Evolutionary conservation across 768 basidiomycete genomes (phyloP).

Genomic region (Podaxis rugospora): DNA sequence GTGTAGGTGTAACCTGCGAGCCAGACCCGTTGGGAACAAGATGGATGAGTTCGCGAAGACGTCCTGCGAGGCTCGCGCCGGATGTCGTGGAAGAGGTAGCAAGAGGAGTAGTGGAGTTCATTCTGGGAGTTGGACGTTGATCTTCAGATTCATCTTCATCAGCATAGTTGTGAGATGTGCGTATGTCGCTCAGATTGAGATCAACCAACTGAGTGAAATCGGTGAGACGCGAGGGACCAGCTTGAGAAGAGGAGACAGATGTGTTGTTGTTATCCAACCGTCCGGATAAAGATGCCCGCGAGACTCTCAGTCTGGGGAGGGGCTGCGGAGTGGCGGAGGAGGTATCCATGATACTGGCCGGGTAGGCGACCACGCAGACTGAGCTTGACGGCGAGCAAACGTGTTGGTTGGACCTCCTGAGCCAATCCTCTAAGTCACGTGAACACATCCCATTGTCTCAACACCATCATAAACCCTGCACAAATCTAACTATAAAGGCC

Average conservation of each 20-base stretch:
- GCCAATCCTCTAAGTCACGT: background rate
- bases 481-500: slow-evolving; percentile 11
- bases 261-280: slow-evolving; percentile 21
- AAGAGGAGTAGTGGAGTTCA: slow-evolving; percentile 8
- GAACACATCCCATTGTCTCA: background rate
- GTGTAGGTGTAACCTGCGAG: slow-evolving; percentile 4
- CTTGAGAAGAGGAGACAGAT: slow-evolving; percentile 22
- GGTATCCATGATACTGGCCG: slow-evolving; percentile 24
- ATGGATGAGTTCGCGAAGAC: slow-evolving; percentile 58
- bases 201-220: slow-evolving; percentile 27
- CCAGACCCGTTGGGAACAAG: slow-evolving; percentile 35
- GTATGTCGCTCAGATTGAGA: slow-evolving; percentile 22
- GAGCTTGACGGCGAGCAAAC: slow-evolving; percentile 2
- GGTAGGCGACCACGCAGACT: background rate
- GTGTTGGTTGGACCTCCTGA: background rate
- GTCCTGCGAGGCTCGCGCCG: slow-evolving; percentile 33
- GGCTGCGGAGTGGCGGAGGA: slow-evolving; percentile 30
- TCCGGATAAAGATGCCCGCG: slow-evolving; percentile 17
- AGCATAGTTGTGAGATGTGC: slow-evolving; percentile 15
- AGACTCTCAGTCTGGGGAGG: slow-evolving; percentile 21
- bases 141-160: slow-evolving; percentile 22
- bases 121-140: slow-evolving; percentile 27
- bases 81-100: slow-evolving; percentile 37
- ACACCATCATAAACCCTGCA: background rate
- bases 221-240: slow-evolving; percentile 33